Conservation (phyloP, 2,329 filamentous ascomycete genomes). For the Claviceps sp. region DNA sequence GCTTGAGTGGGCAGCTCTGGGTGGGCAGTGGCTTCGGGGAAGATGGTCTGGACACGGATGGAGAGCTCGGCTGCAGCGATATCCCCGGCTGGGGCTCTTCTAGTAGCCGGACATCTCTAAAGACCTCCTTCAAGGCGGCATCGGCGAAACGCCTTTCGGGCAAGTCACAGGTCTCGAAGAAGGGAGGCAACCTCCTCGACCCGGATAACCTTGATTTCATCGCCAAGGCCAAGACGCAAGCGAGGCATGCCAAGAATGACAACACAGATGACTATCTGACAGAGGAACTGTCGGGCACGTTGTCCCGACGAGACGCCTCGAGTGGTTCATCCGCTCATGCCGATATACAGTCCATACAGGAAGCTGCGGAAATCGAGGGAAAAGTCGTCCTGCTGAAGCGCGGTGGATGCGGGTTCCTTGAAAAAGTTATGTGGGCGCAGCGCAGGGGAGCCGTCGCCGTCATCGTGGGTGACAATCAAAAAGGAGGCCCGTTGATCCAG, state of each 20-base stretch:
- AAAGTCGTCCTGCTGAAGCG: slow-evolving; percentile 86
- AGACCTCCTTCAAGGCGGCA: slow-evolving; percentile 22
- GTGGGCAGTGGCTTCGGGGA: slow-evolving; percentile 86
- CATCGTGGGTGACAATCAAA: slow-evolving; percentile 87
- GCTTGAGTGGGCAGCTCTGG: slow-evolving; percentile 84
- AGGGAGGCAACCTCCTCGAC: slow-evolving; percentile 14
- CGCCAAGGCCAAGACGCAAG: slow-evolving; percentile 5
- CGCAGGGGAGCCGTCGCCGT: slow-evolving; percentile 76
- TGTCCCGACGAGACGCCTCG: slow-evolving; percentile 21
- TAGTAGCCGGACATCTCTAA: slow-evolving; percentile 31
- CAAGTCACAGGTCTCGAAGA: slow-evolving; percentile 8
- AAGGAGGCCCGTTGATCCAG: slow-evolving; percentile 78
- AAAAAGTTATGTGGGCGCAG: slow-evolving; percentile 96
- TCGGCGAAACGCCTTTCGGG: slow-evolving; percentile 10
- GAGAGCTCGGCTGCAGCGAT: slow-evolving; percentile 90
- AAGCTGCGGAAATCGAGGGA: slow-evolving; percentile 81
- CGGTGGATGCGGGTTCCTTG: slow-evolving; percentile 88
- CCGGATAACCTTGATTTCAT: slow-evolving; percentile 13
- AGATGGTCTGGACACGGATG: slow-evolving; percentile 56
- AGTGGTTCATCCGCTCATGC: slow-evolving; percentile 45
- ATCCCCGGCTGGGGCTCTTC: slow-evolving; percentile 73
- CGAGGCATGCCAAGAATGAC: slow-evolving; percentile 37
- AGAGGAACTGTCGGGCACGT: slow-evolving; percentile 26
- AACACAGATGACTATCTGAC: slow-evolving; percentile 79
- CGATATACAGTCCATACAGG: slow-evolving; percentile 83